Percentiles rank a stretch among this genome's conserved stretches.
These are phyloP conservation scores for Pouteria campechiana DNA, from an alignment of 179 eudicot species.

Conservation along the genomic window DNA sequence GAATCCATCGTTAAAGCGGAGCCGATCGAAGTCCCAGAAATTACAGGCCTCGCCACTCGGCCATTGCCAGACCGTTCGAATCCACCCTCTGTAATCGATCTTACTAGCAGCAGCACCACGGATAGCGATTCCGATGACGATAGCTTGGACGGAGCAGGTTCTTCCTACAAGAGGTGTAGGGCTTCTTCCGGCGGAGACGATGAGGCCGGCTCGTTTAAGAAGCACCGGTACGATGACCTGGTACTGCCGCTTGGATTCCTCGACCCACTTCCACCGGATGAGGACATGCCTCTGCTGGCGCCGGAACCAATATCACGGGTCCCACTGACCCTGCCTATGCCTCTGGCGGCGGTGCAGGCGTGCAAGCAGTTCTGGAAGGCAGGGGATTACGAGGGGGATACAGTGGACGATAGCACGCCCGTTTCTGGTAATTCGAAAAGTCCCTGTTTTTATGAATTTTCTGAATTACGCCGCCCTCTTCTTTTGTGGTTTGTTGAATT, in stretches of 20 bases:
- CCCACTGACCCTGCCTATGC: background rate
- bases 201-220: background rate
- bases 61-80: too few relatives aligned
- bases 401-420: background rate
- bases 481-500: too few relatives aligned
- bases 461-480: too few relatives aligned
- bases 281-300: background rate
- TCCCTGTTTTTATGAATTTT: too few relatives aligned
- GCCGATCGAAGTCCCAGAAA: too few relatives aligned
- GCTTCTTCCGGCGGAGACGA: background rate
- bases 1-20: too few relatives aligned
- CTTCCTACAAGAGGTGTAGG: too few relatives aligned
- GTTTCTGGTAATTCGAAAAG: background rate
- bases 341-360: background rate
- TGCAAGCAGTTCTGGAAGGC: constrained; percentile 71
- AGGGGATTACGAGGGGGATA: constrained; percentile 34
- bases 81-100: too few relatives aligned
- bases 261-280: constrained; percentile 2
- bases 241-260: constrained; percentile 10
- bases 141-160: too few relatives aligned
- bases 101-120: too few relatives aligned
- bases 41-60: too few relatives aligned
- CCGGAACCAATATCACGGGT: background rate
- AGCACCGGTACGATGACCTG: background rate
- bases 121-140: too few relatives aligned